These are phyloP conservation scores for Botrytis pseudocinerea DNA, from an alignment of 2,329 filamentous ascomycete genomes.

Conservation along the genomic window DNA sequence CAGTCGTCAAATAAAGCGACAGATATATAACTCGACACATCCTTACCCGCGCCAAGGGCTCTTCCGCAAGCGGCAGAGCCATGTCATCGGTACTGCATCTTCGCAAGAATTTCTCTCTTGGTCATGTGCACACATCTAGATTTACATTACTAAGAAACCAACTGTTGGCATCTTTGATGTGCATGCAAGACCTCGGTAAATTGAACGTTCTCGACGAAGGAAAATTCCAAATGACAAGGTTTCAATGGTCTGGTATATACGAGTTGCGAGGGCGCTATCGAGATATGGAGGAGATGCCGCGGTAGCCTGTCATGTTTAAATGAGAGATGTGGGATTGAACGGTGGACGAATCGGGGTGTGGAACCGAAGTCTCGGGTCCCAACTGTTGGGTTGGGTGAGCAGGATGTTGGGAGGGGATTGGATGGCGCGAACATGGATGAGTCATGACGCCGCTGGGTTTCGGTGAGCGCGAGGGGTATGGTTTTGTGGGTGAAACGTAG, in stretches of 20 bases:
- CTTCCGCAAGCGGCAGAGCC: not conserved
- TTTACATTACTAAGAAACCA: not conserved
- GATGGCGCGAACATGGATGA: not conserved
- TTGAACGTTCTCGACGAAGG: not conserved
- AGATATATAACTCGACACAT: not conserved
- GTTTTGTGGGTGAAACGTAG: not conserved
- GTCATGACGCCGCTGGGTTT: not conserved
- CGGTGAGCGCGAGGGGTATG: not conserved
- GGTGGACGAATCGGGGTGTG: no score
- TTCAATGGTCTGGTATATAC: not conserved
- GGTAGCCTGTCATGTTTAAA: not conserved
- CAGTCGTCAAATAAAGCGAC: not conserved
- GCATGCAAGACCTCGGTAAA: not conserved
- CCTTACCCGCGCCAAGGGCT: not conserved
- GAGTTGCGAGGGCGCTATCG: not conserved
- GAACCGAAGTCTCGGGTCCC: not conserved
- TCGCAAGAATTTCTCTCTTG: not conserved
- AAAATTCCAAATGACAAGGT: not conserved
- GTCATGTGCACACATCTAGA: not conserved
- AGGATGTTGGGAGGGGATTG: no score
- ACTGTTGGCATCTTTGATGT: not conserved
- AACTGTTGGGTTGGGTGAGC: not conserved
- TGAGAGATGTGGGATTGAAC: not conserved
- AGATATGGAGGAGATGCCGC: not conserved
- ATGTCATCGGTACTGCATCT: not conserved